Base-by-base conservation (phyloP, 148 eudicot species). In the Cornus suecica region DNA sequence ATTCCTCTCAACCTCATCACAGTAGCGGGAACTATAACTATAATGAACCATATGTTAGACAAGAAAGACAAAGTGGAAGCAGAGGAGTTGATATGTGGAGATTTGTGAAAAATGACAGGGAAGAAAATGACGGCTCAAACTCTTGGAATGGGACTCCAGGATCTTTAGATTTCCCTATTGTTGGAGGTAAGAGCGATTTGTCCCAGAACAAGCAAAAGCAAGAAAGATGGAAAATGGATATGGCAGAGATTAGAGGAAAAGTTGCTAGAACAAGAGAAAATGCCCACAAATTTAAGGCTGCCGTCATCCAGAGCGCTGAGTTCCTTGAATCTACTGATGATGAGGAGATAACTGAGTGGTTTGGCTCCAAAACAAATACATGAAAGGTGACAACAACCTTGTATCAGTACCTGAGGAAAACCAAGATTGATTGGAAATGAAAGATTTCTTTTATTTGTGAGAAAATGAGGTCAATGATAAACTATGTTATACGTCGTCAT, bases 261-360 rank as follows among this genome's bases (percentile, higher is more conserved):
- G 60, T 52, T 8, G 68, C 37, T 8, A 74, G 28, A 1, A 79
- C 48, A n/a, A 71, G 68, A 45, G 80, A 77, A 69, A 70, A 32
- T 51, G 70, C 76, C 29, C 64, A 48, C 4, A 75, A 74, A 18
- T 77, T 54, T 16, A 72, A 77, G 51, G 34, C 75, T 25, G 54
- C 82, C 70, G 41, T 28, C 3, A 31, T 22, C 13, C 27, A 42
- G 31, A 41, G 34, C 29, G 30, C 32, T 1, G 72, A 75, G n/a
- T 30, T 45, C 77, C 65, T 79, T 31, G 77, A 79, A 66, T 51
- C 64, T 31, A 65, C 15, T 28, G 82, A 61, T 30, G 77, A 78
- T 73, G 81, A 81, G 56, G 86, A 85, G 48, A 75, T 85, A 83
- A 78, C 79, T 28, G 82, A 81, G 31, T 83, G 90, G 88, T 87